A percentile compares a stretch with the other conserved stretches of the same genome.
These are phyloP conservation scores for Coemansia pectinata DNA, from an alignment of 192 early-diverging fungal genomes.

Conservation along the genomic window DNA sequence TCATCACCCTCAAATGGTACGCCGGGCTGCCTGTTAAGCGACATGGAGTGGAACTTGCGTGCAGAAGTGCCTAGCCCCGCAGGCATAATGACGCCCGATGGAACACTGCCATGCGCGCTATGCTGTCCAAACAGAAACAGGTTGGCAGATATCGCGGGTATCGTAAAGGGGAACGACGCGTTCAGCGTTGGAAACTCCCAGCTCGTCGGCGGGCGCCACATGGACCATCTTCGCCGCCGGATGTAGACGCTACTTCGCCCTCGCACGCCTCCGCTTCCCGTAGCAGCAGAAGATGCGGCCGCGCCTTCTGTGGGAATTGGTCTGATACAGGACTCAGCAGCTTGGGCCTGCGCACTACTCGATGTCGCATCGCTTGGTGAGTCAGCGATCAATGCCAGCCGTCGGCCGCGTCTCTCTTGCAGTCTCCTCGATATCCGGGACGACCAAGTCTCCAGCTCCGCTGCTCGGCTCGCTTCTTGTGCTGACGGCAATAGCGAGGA, in stretches of 20 bases:
- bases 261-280: neutral
- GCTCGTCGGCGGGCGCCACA: slow-evolving; percentile 20
- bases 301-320: neutral
- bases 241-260: neutral
- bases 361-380: neutral
- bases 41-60: slow-evolving; percentile 53
- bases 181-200: slow-evolving; percentile 56
- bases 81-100: slow-evolving; percentile 48
- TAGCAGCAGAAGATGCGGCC: neutral
- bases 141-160: slow-evolving; percentile 40
- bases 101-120: slow-evolving; percentile 23
- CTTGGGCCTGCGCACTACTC: neutral
- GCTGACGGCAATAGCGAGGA: neutral
- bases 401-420: slow-evolving; percentile 17
- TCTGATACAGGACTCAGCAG: neutral
- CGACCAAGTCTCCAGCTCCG: slow-evolving; percentile 5
- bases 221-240: slow-evolving; percentile 28
- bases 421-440: slow-evolving; percentile 11
- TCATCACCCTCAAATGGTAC: slow-evolving; percentile 32
- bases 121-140: slow-evolving; percentile 31
- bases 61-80: slow-evolving; percentile 48
- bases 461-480: neutral
- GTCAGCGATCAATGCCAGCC: neutral
- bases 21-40: slow-evolving; percentile 46
- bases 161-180: slow-evolving; percentile 52